These are phyloP conservation scores for Sambucus nigra DNA, from an alignment of 129 eudicot genomes.

Conservation along the genomic window DNA sequence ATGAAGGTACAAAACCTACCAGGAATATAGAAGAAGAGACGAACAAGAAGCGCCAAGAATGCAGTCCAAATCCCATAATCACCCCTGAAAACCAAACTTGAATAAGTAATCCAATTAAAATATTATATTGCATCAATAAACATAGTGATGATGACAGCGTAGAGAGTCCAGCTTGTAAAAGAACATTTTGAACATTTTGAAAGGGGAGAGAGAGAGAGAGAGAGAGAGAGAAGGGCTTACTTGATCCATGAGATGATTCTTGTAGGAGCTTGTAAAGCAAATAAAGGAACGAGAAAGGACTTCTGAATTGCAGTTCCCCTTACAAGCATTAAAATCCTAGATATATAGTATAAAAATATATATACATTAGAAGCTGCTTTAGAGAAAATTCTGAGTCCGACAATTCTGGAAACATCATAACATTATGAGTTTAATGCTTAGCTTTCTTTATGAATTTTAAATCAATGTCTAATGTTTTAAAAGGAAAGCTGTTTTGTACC, in stretches of 20 bases:
- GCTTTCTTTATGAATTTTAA: neutral
- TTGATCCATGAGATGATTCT: constrained; percentile 71
- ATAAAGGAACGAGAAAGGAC: constrained; percentile 76
- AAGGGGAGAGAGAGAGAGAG: neutral
- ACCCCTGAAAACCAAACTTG: constrained; percentile 55
- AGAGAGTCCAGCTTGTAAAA: no score
- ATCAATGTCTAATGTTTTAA: no score
- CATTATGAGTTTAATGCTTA: constrained; percentile 7
- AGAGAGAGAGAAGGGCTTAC: constrained; percentile 30
- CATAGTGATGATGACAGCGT: no score
- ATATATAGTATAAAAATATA: neutral
- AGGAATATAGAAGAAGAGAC: constrained; percentile 78
- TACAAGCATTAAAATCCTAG: constrained; percentile 79
- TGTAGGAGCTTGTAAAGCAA: constrained; percentile 88
- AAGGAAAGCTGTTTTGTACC: no score
- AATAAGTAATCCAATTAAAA: constrained; percentile 2
- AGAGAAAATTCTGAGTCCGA: neutral
- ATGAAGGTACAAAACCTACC: constrained; percentile 46
- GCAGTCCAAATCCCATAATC: constrained; percentile 95
- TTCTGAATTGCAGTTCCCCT: constrained; percentile 71
- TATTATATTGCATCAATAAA: no score
- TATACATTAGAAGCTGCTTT: neutral
- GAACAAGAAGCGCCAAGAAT: constrained; percentile 79
- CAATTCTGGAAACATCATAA: neutral
- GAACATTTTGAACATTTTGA: neutral